These are phyloP conservation scores for Fonsecaea nubica DNA, from an alignment of 2,329 filamentous ascomycete species.

Conservation along the genomic window DNA sequence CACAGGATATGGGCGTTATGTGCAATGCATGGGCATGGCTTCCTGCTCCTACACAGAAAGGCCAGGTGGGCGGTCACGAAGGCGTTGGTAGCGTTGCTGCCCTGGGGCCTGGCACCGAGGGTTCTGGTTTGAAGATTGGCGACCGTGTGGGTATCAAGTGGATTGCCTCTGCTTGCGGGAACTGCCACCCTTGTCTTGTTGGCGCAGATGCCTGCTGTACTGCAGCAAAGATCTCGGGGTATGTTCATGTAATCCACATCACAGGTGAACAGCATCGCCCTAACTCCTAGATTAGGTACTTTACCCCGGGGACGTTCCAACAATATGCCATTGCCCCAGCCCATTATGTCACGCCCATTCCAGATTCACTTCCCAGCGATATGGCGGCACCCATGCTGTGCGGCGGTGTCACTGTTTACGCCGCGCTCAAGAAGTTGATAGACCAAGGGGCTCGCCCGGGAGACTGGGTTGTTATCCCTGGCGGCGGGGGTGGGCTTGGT, in stretches of 20 bases:
- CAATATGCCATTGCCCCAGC: constrained; percentile 70
- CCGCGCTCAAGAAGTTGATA: constrained; percentile 66
- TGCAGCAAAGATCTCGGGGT: constrained; percentile 62
- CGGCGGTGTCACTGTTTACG: constrained; percentile 61
- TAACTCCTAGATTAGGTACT: constrained; percentile 56
- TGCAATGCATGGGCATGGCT: constrained; percentile 58
- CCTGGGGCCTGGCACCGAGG: constrained; percentile 63
- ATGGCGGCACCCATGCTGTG: constrained; percentile 71
- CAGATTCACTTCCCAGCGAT: constrained; percentile 64
- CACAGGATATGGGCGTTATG: constrained; percentile 62
- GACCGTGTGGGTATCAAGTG: constrained; percentile 75
- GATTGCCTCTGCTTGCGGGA: constrained; percentile 64
- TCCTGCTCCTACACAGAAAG: constrained; percentile 63
- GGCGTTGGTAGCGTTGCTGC: constrained; percentile 71
- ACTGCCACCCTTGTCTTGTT: constrained; percentile 60
- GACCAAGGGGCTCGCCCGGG: constrained; percentile 59
- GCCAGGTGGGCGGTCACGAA: constrained; percentile 73
- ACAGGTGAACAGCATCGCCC: neutral
- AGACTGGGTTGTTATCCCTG: constrained; percentile 66
- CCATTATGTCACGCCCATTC: constrained; percentile 73
- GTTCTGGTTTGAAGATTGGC: constrained; percentile 65
- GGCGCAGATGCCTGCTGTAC: constrained; percentile 63
- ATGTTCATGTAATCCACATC: constrained; percentile 1
- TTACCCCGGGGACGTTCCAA: constrained; percentile 74
- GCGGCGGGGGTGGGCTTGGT: constrained; percentile 69